Conservation (phyloP, 2,329 filamentous ascomycete species). For the Botrytis squamosa region DNA sequence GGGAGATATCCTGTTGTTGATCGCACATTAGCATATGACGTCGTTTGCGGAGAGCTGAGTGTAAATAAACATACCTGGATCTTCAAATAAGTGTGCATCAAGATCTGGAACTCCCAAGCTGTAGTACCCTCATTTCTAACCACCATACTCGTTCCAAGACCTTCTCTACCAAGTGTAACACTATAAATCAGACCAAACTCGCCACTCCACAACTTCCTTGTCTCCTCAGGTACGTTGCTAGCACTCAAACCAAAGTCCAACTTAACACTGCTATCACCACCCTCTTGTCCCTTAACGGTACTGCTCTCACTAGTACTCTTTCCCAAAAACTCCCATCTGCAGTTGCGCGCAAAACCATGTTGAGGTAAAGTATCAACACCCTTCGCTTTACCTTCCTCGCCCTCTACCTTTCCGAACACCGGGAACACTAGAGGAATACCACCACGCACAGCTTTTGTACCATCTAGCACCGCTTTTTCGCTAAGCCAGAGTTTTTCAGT, state of each 20-base stretch:
- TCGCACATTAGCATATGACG: slow-evolving; percentile 22
- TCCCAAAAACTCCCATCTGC: slow-evolving; percentile 90
- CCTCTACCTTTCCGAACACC: slow-evolving; percentile 81
- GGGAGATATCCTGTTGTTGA: slow-evolving; percentile 68
- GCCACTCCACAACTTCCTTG: slow-evolving; percentile 75
- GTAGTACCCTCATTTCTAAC: slow-evolving; percentile 81
- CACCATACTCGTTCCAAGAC: slow-evolving; percentile 76
- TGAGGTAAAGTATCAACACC: slow-evolving; percentile 68
- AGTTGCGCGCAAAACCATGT: slow-evolving; percentile 91
- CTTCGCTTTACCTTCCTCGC: slow-evolving; percentile 71
- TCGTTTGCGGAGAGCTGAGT: background rate
- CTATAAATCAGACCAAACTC: slow-evolving; percentile 91
- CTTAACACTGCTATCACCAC: slow-evolving; percentile 71
- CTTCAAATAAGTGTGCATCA: slow-evolving; percentile 88
- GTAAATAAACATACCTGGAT: slow-evolving; percentile 61
- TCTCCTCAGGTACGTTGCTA: slow-evolving; percentile 65
- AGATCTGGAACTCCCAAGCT: slow-evolving; percentile 85
- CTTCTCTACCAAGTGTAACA: slow-evolving; percentile 75
- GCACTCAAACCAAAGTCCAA: slow-evolving; percentile 91
- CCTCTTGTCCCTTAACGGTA: slow-evolving; percentile 34
- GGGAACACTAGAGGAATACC: slow-evolving; percentile 93
- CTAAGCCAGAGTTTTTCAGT: slow-evolving; percentile 86
- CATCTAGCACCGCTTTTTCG: slow-evolving; percentile 76
- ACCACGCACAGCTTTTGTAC: slow-evolving; percentile 84
- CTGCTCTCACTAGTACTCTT: slow-evolving; percentile 65